Evolutionary conservation across 225 moss, liverwort and hornwort species (phyloP).

Genomic region (Climacium dendroides): DNA sequence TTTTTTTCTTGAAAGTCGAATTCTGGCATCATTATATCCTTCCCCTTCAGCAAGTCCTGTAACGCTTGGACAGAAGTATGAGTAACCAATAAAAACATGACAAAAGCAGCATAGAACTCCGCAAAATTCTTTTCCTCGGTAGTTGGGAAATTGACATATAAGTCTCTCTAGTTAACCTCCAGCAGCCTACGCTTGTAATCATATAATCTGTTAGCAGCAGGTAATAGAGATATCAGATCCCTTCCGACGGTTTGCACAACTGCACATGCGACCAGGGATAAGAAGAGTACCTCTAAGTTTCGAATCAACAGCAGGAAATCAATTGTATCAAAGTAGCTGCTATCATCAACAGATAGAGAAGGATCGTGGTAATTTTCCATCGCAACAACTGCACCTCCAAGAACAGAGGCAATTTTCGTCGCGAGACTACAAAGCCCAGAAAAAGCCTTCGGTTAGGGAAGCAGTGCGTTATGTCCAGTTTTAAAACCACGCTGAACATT

Average conservation of each 20-base stretch:
- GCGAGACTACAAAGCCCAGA: constrained; percentile 43
- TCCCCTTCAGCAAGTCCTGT: constrained; percentile 68
- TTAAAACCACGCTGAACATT: neutral
- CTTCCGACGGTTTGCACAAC: neutral
- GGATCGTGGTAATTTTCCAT: constrained; percentile 82
- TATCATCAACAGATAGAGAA: constrained; percentile 52
- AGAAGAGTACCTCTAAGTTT: constrained; percentile 50
- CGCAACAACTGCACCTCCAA: constrained; percentile 62
- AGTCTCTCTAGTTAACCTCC: neutral
- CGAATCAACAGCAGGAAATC: constrained; percentile 53
- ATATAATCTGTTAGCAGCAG: neutral
- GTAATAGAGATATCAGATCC: neutral
- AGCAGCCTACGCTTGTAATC: neutral
- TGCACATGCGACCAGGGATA: neutral
- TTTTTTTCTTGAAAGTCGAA: constrained; percentile 70
- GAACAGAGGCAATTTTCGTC: constrained; percentile 71
- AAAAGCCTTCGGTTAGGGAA: neutral
- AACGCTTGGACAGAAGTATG: constrained; percentile 6
- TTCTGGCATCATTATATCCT: constrained; percentile 55
- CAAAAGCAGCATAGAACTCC: neutral
- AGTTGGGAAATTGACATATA: neutral
- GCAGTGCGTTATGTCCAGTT: neutral
- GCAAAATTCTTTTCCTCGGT: neutral
- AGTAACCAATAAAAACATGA: neutral
- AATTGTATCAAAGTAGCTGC: constrained; percentile 60